Evolutionary conservation across 805 yeast genomes (phyloP).

Genomic region (Ogataea saltuana): DNA sequence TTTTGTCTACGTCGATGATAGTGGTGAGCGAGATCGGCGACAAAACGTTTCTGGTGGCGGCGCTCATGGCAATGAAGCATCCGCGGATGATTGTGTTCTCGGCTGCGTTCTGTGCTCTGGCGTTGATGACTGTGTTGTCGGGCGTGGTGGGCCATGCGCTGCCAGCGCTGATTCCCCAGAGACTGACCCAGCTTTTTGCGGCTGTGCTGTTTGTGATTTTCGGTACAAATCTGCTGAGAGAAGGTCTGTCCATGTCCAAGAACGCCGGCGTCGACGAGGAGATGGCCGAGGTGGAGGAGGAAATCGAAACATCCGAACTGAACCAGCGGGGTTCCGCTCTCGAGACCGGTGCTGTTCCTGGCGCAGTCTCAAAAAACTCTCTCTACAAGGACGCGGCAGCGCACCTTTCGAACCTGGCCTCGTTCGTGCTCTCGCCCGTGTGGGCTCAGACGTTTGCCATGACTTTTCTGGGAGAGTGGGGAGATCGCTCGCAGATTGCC

Average conservation of each 20-base stretch:
- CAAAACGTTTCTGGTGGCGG: constrained; percentile 94
- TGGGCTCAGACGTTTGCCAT: constrained; percentile 94
- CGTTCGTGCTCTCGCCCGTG: constrained; percentile 74
- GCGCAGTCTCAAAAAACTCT: constrained; percentile 10
- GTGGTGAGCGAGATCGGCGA: constrained; percentile 96
- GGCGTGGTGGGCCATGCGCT: constrained; percentile 91
- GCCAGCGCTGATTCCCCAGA: constrained; percentile 78
- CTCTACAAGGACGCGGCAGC: constrained; percentile 14
- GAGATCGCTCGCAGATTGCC: constrained; percentile 97
- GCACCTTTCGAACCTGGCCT: constrained; percentile 55
- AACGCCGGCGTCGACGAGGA: constrained; percentile 91
- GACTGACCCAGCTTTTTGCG: constrained; percentile 79
- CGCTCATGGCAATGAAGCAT: constrained; percentile 96
- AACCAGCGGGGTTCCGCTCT: constrained; percentile 50
- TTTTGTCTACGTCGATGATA: constrained; percentile 88
- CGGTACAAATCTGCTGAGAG: constrained; percentile 72
- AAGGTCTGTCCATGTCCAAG: constrained; percentile 80
- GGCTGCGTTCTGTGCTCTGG: constrained; percentile 82
- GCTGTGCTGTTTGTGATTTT: constrained; percentile 78
- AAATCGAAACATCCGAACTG: constrained; percentile 66
- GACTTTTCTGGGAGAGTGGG: constrained; percentile 99
- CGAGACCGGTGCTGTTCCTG: constrained; percentile 53
- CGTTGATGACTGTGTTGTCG: constrained; percentile 86
- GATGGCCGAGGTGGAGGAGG: constrained; percentile 95
- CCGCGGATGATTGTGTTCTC: constrained; percentile 81